These are phyloP conservation scores for Chondrostereum purpureum DNA, from an alignment of 1,284 basidiomycete species.

Conservation along the genomic window DNA sequence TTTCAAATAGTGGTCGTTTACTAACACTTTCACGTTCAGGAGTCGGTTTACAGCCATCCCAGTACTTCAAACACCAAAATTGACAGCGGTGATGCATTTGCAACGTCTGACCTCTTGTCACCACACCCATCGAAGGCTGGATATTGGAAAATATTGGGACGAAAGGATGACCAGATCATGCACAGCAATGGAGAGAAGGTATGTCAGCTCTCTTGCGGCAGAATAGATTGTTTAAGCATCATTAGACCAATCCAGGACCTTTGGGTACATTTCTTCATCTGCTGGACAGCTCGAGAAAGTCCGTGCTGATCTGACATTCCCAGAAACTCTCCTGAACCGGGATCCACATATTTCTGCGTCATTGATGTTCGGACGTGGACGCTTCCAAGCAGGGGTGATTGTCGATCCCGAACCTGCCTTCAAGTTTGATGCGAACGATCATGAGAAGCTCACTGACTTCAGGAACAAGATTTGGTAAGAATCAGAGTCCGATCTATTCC, in stretches of 20 bases:
- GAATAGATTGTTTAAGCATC: neutral
- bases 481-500: neutral
- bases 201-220: constrained; percentile 1
- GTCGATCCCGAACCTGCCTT: constrained; percentile 28
- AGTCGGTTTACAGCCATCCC: constrained; percentile 7
- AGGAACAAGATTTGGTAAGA: constrained; percentile 22
- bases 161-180: constrained; percentile 47
- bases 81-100: constrained; percentile 21
- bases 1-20: too few species aligned
- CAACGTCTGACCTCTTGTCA: constrained; percentile 34
- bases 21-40: too few species aligned
- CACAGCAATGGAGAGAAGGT: constrained; percentile 47
- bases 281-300: neutral
- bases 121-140: constrained; percentile 39
- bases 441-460: constrained; percentile 22
- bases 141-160: constrained; percentile 37
- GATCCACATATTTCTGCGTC: constrained; percentile 27
- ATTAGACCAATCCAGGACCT: constrained; percentile 29
- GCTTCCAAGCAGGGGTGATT: constrained; percentile 36
- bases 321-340: constrained; percentile 32
- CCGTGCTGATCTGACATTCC: neutral
- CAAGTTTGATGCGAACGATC: constrained; percentile 25
- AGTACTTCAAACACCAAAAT: constrained; percentile 16
- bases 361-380: constrained; percentile 32
- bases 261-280: constrained; percentile 21